Percentiles rank a stretch among this genome's conserved stretches.
Evolutionary conservation across 2,329 filamentous ascomycete genomes (phyloP).

Genomic region (Ceratocystiopsis brevicomis): DNA sequence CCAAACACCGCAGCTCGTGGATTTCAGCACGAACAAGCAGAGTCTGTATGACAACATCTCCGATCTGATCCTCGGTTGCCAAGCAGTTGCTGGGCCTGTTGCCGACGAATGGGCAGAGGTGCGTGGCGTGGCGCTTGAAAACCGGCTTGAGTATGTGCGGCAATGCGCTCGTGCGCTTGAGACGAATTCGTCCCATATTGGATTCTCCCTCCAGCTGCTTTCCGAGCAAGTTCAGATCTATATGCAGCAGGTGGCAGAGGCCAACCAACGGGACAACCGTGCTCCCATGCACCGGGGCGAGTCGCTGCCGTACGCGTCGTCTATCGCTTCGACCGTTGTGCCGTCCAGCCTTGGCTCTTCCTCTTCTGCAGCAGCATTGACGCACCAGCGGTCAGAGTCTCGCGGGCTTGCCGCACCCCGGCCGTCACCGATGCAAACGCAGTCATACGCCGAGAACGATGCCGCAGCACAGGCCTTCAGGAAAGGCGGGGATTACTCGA

Average conservation of each 20-base stretch:
- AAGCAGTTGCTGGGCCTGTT: slow-evolving; percentile 76
- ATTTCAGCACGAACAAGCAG: slow-evolving; percentile 84
- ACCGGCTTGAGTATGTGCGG: slow-evolving; percentile 63
- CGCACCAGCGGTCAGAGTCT: slow-evolving; percentile 40
- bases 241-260: slow-evolving; percentile 27
- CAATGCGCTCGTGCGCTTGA: slow-evolving; percentile 64
- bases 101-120: slow-evolving; percentile 91
- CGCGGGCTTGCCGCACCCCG: slow-evolving; percentile 22
- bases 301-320: slow-evolving; percentile 31
- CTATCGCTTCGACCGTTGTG: slow-evolving; percentile 10
- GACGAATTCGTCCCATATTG: slow-evolving; percentile 69
- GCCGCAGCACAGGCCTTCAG: slow-evolving; percentile 28
- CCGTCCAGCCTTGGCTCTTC: neutral
- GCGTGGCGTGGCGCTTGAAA: slow-evolving; percentile 77
- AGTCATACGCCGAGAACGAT: slow-evolving; percentile 44
- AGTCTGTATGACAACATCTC: slow-evolving; percentile 84
- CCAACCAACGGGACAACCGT: slow-evolving; percentile 28
- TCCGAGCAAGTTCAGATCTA: slow-evolving; percentile 58
- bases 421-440: slow-evolving; percentile 30
- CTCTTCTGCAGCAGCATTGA: slow-evolving; percentile 2
- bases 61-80: slow-evolving; percentile 71
- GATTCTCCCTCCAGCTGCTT: slow-evolving; percentile 71
- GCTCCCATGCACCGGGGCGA: slow-evolving; percentile 38
- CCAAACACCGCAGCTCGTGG: slow-evolving; percentile 67
- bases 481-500: slow-evolving; percentile 42